Base-by-base conservation (phyloP, 2,329 filamentous ascomycete species). In the Trichoderma gracile region DNA sequence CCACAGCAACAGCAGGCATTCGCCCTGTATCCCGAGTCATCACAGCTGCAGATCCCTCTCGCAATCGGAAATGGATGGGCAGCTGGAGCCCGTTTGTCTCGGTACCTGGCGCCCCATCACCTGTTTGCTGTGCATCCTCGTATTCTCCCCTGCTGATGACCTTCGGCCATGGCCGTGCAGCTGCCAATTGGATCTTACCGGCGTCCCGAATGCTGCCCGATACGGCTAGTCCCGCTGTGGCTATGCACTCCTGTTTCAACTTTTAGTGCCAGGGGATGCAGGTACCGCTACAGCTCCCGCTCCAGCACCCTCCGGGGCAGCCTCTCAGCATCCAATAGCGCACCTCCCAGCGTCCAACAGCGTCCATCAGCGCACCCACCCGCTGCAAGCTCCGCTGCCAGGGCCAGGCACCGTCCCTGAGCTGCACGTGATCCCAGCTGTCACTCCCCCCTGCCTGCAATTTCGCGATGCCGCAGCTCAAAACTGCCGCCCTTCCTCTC, bases 191-290 rank as follows among this genome's bases (percentile, higher is more conserved):
- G 30, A 56, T 27, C 33, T n/a, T 27, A 21, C 27, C 30, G 21
- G 42, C 30, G 42, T 25, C 15, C 56, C 38, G 23, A 21, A 43
- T 42, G 57, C 38, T 65, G 53, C 63, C 56, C 21, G 25, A 65
- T 61, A 17, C 38, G 56, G 63, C 54, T 61, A 55, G 63, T 2
- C 17, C 14, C 25, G 15, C 10, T 54, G 63, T 55, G 63, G 56
- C 63, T 63, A 56, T 65, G 63, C 63, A 55, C 63, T 57, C 63
- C 60, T 65, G 63, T 65, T 65, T 65, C 63, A 64, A 59, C 54
- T 46, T 50, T 87, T 95, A 33, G 49, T 55, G 55, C 61, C 45
- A 59, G 54, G 62, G 49, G 55, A 64, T 14, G 62, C 62, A 64
- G 62, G 54, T 59, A 59, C 62, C 25, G 46, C 40, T 64, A 33